phyloP scores from a whole-genome alignment of 495 filamentous ascomycete genomes.

The Hypomontagnella submonticulosa region DNA sequence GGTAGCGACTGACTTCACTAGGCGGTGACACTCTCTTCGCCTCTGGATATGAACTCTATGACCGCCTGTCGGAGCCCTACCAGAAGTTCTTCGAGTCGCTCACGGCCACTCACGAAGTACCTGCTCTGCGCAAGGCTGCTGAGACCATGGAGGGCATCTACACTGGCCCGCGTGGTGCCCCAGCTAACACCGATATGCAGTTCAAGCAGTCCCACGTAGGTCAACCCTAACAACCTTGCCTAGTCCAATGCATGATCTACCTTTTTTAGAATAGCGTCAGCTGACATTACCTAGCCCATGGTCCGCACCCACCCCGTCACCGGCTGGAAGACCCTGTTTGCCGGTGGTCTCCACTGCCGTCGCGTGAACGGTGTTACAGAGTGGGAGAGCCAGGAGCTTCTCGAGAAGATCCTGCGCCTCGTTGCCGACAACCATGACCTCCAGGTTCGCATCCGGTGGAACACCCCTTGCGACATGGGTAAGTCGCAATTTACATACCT shows the following conservation, averaged over 20 bases:
- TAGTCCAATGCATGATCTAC: too few species aligned
- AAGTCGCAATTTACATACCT: too few species aligned
- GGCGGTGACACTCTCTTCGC: constrained; percentile 35
- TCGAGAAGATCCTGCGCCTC: constrained; percentile 55
- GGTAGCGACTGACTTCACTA: too few species aligned
- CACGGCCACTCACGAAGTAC: constrained; percentile 29
- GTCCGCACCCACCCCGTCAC: constrained; percentile 62
- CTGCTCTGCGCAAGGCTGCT: constrained; percentile 40
- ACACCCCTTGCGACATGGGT: too few species aligned
- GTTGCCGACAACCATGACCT: constrained; percentile 56
- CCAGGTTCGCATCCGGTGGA: too few species aligned
- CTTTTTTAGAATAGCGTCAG: too few species aligned
- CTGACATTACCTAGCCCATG: constrained; percentile 42
- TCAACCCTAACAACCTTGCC: too few species aligned
- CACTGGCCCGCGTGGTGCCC: neutral
- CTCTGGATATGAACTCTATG: constrained; percentile 52
- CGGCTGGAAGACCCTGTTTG: constrained; percentile 61
- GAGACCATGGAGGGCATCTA: neutral
- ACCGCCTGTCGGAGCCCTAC: constrained; percentile 47
- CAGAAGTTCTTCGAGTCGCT: constrained; percentile 47
- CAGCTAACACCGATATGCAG: neutral
- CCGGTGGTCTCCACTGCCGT: constrained; percentile 55
- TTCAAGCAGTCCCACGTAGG: too few species aligned
- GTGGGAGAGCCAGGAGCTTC: constrained; percentile 55
- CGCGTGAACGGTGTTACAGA: constrained; percentile 52